Conservation (phyloP, 177 flowering plant species). For the Vitis hybrid region DNA sequence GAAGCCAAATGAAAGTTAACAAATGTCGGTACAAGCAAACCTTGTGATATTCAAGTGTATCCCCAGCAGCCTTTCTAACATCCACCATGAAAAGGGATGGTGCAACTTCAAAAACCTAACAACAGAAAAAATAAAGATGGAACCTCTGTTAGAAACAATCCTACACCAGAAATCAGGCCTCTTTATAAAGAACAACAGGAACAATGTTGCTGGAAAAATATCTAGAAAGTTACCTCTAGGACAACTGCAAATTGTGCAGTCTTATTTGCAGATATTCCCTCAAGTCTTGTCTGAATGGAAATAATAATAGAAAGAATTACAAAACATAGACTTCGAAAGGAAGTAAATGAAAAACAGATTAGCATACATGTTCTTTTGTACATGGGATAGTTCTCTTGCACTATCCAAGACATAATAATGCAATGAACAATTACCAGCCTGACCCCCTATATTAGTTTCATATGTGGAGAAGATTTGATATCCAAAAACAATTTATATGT, state of each 20-base stretch:
- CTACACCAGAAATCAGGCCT: not conserved
- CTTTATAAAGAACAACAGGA: not conserved
- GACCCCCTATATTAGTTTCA: too few species aligned
- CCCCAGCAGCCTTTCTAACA: conserved; percentile 94
- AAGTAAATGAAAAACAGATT: not conserved
- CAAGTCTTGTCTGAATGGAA: conserved; percentile 74
- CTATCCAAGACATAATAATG: not conserved
- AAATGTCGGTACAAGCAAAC: conserved; percentile 29
- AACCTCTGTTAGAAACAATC: not conserved
- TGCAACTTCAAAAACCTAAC: conserved; percentile 88
- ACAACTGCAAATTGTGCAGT: conserved; percentile 80
- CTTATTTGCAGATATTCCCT: conserved; percentile 69
- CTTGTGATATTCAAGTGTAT: conserved; percentile 97
- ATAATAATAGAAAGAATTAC: not conserved
- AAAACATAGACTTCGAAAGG: not conserved
- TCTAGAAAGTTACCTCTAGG: conserved; percentile 60
- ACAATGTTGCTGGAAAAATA: not conserved
- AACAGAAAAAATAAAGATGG: not conserved
- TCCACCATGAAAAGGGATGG: conserved; percentile 95
- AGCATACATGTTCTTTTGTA: not conserved
- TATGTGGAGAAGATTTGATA: too few species aligned
- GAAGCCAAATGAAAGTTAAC: not conserved
- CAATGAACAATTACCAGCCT: too few species aligned
- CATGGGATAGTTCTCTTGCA: not conserved
- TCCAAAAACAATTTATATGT: too few species aligned